Conservation (phyloP, 495 filamentous ascomycete genomes). For the Hypoxylon lenormandii region DNA sequence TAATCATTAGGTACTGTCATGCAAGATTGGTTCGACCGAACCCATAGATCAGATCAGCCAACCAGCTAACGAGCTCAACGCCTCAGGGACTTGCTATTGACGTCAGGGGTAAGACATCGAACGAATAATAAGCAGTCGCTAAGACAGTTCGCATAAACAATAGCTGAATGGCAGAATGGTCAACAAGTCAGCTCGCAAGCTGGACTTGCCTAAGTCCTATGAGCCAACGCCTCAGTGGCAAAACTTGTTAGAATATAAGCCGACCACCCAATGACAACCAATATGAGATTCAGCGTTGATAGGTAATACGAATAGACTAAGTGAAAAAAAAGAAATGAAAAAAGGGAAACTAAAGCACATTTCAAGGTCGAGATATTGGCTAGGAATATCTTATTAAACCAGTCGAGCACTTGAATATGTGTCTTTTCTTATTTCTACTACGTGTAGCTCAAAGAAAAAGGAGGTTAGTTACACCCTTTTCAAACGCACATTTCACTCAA, state of each 20-base stretch:
- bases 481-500: neutral
- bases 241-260: too few species aligned
- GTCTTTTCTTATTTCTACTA: too few species aligned
- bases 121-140: neutral
- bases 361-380: too few species aligned
- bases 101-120: constrained; percentile 6
- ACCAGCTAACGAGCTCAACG: neutral
- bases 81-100: neutral
- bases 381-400: too few species aligned
- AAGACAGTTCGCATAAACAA: constrained; percentile 3
- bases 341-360: too few species aligned
- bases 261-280: too few species aligned
- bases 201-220: neutral
- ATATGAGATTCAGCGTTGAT: too few species aligned
- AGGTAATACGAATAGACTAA: too few species aligned
- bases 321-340: too few species aligned
- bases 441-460: too few species aligned
- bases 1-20: neutral
- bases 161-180: neutral
- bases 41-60: neutral
- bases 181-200: neutral
- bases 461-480: too few species aligned
- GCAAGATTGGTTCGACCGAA: neutral
- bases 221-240: too few species aligned
- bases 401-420: neutral